Evolutionary conservation across 148 eudicot species (phyloP).

Genomic region (Hydrangea macrophylla): DNA sequence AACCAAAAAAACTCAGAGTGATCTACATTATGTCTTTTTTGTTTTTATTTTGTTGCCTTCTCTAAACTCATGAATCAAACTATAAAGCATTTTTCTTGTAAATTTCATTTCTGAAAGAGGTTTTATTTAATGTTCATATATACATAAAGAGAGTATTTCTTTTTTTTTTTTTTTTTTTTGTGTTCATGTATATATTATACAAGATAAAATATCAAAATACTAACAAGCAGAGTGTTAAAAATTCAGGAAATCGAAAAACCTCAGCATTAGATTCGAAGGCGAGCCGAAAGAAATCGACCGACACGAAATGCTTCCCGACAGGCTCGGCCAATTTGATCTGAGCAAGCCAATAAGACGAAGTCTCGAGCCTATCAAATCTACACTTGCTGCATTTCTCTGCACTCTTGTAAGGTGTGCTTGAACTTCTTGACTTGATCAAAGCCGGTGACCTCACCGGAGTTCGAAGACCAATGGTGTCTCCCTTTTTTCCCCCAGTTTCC

Average conservation of each 20-base stretch:
- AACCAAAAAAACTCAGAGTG: too few relatives aligned
- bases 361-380: slow-evolving; percentile 45
- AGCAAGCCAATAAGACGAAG: slow-evolving; percentile 44
- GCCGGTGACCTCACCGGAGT: slow-evolving; percentile 27
- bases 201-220: too few relatives aligned
- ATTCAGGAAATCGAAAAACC: slow-evolving; percentile 20
- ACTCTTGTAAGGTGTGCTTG: slow-evolving; percentile 36
- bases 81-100: neutral
- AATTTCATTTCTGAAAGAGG: neutral
- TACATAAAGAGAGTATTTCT: too few relatives aligned
- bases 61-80: too few relatives aligned
- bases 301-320: slow-evolving; percentile 43
- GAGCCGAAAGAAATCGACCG: slow-evolving; percentile 40
- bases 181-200: too few relatives aligned
- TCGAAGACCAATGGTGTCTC: slow-evolving; percentile 11
- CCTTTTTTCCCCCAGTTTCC: neutral
- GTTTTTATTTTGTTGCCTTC: too few relatives aligned
- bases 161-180: too few relatives aligned
- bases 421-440: slow-evolving; percentile 16
- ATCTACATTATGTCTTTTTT: too few relatives aligned
- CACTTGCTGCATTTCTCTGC: slow-evolving; percentile 49
- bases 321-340: slow-evolving; percentile 45
- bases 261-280: slow-evolving; percentile 47
- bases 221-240: too few relatives aligned
- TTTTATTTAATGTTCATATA: too few relatives aligned